Base-by-base conservation (phyloP, 139 green algal genomes). In the Tetradesmus lagerheimii region DNA sequence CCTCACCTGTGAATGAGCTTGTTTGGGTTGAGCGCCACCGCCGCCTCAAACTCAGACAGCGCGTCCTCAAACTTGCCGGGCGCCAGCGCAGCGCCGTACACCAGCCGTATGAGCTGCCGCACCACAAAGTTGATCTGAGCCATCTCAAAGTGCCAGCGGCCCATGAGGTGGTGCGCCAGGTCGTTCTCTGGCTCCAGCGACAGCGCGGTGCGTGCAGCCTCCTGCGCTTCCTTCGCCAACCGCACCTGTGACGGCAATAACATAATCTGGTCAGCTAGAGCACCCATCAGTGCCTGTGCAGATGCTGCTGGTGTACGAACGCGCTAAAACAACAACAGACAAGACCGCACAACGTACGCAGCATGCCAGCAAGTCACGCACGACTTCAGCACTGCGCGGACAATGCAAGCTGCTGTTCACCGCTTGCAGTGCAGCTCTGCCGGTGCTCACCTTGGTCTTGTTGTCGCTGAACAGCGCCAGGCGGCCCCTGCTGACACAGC, bases 151-250 rank as follows among this genome's bases (percentile, higher is more conserved):
- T 91, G 88, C 76, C 90, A 96, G 27, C 95, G 89, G 35, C 96
- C 96, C 91, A 97, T 95, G 16, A 98, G 91, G 85, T 98, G 96
- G 85, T 97, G 96, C 0, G 96, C 94, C 43, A 97, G 85, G 83
- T 98, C 96, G 64, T 92, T 92, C 23, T 88, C 12, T 0, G 94
- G 94, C 53, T 96, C 95, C 76, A 93, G 38, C 3, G 62, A 38
- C 35, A 97, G 83, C 1, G 95, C 95, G 4, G 31, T 87, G 12
- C 62, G 53, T 0, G 95, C 95, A 31, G 92, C 92, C 57, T 94
- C 93, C 78, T 90, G 90, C 35, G 94, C 94, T 71, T 94, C 93
- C 43, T 93, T 93, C 25, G 95, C 95, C 12, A 97, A 89, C 4
- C 93, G 89, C 45, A 96, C 92, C 92, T 95, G 89, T 0, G 8